Evolutionary conservation across 2,329 filamentous ascomycete genomes (phyloP), one percentile per base, ranked within the genome.

Genomic region (Colletotrichum acutatum): DNA sequence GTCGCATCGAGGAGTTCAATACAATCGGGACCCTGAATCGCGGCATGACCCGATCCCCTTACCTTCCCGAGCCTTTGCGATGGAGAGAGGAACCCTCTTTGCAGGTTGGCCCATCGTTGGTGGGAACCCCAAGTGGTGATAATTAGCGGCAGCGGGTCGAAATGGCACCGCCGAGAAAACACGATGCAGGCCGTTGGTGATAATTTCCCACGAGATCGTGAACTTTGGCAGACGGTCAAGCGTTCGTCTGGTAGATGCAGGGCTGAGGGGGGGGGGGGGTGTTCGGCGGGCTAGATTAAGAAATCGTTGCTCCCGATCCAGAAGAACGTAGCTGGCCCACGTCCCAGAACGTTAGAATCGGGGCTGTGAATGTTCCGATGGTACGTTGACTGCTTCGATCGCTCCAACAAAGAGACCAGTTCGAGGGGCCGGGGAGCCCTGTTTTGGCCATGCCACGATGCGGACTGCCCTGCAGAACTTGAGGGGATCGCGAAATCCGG

Each of bases 401-500:
- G 26, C 60, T 65, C 66, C 66, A 66, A 58, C 66, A 61, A 70
- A 71, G 32, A 53, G 32, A 61, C 66, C 60, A 70, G 49, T 58
- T 61, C 60, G 60, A n/a, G 61, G 64, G 37, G 58, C 64, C 58
- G 22, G 57, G 49, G 68, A 52, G 26, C 34, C 34, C 34, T 58
- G 56, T 26, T 28, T 26, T 54, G 52, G 16, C 5, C n/a, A 26
- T 54, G 61, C 28, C 46, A 53, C 71, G 71, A 73, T 73, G 66
- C 71, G 28, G 71, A 58, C 49, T 60, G 66, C 60, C 66, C 60
- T 57, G 71, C 30, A 66, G 57, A 61, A 8, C 12, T 54, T 66
- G 66, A 73, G 46, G 60, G 34, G 66, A 73, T 73, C 71, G 71
- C 60, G 66, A 70, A 61, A 22, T 73, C 52, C 71, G 54, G 52